Evolutionary conservation across 257 asterid species (phyloP).

Genomic region (Thymus quinquecostatus): DNA sequence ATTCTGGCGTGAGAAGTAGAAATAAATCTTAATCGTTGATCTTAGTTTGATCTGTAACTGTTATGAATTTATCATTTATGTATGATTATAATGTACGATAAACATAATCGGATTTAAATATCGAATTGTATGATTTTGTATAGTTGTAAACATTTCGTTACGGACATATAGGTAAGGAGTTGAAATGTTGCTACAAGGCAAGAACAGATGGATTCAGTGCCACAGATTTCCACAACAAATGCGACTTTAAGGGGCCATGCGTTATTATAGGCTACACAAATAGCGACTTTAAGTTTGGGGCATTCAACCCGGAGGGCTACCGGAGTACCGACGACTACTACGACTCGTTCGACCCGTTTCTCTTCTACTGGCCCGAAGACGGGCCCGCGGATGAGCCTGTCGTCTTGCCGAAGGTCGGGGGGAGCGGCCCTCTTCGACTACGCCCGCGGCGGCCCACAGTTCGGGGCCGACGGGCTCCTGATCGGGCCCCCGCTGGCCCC

Average conservation of each 20-base stretch:
- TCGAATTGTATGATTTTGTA: no score
- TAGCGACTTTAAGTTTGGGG: conserved; percentile 71
- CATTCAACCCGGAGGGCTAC: conserved; percentile 90
- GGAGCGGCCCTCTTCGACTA: conserved; percentile 88
- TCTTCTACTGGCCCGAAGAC: conserved; percentile 65
- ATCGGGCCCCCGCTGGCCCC: conserved; percentile 93
- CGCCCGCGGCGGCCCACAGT: conserved; percentile 94
- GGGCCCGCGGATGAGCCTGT: conserved; percentile 37
- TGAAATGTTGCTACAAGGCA: conserved; percentile 88
- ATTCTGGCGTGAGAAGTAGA: no score
- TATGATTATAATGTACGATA: no score
- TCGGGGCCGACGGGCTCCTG: conserved; percentile 88
- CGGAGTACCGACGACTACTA: conserved; percentile 91
- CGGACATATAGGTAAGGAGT: conserved; percentile 69
- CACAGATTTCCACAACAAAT: conserved; percentile 64
- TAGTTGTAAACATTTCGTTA: no score
- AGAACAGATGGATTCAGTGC: conserved; percentile 85
- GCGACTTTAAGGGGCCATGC: conserved; percentile 95
- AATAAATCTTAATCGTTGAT: no score
- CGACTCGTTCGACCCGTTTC: conserved; percentile 81
- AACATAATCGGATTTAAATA: no score
- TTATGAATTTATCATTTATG: no score
- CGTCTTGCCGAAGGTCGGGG: conserved; percentile 79
- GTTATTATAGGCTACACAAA: conserved; percentile 77
- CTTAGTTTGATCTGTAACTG: no score